Conservation (phyloP, 768 basidiomycete species). For the Pleurotus tuoliensis region DNA sequence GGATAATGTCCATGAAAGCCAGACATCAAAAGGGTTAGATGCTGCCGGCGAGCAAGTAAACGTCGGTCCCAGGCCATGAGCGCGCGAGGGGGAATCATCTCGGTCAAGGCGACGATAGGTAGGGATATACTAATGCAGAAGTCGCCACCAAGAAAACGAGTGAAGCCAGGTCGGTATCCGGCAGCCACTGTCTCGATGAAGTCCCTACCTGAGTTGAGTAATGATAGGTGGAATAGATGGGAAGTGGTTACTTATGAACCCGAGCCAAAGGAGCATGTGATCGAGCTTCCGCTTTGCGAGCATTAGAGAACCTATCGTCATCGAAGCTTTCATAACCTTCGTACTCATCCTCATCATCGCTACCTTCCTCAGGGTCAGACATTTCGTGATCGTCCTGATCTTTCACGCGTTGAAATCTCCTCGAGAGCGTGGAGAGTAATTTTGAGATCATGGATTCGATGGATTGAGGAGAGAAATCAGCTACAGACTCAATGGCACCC, state of each 20-base stretch:
- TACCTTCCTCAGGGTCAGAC: slow-evolving; percentile 8
- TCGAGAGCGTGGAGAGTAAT: slow-evolving; percentile 33
- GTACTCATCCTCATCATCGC: slow-evolving; percentile 20
- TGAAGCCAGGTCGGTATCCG: slow-evolving; percentile 57
- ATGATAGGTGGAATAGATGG: neutral
- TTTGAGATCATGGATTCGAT: slow-evolving; percentile 42
- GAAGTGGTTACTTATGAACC: neutral
- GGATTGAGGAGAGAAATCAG: slow-evolving; percentile 35
- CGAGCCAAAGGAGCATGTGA: neutral
- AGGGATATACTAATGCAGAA: slow-evolving; percentile 54
- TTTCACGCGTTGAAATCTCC: slow-evolving; percentile 13
- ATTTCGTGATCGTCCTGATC: neutral
- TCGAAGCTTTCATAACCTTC: slow-evolving; percentile 33
- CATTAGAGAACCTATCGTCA: slow-evolving; percentile 4
- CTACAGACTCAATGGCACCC: slow-evolving; percentile 40
- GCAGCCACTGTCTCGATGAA: slow-evolving; percentile 57
- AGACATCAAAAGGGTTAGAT: slow-evolving; percentile 64
- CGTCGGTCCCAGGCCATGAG: slow-evolving; percentile 73
- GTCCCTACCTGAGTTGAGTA: slow-evolving; percentile 35
- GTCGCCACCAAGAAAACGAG: slow-evolving; percentile 45
- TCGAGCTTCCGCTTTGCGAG: neutral
- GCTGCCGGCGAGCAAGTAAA: slow-evolving; percentile 50
- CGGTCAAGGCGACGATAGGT: slow-evolving; percentile 48
- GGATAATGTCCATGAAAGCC: slow-evolving; percentile 53
- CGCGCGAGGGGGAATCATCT: slow-evolving; percentile 57